These are phyloP conservation scores for Nemania abortiva DNA, from an alignment of 2,329 filamentous ascomycete species.

Conservation along the genomic window DNA sequence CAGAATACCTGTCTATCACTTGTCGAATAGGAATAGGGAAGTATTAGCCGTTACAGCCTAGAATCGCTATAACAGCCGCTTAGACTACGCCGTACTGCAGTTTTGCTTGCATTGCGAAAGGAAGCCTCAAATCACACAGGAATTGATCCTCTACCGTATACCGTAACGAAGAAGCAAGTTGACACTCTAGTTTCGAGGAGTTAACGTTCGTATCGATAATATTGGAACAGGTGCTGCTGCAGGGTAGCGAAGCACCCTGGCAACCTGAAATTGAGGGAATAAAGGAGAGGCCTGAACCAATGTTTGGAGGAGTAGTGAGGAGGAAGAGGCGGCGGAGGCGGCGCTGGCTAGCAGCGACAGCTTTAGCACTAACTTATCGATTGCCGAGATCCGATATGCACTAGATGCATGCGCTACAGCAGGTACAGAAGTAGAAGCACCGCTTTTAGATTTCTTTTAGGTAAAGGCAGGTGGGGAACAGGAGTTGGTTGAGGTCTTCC, in stretches of 20 bases:
- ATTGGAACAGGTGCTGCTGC: conserved; percentile 14
- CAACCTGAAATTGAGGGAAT: conserved; percentile 29
- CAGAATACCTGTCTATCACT: background rate
- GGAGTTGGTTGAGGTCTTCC: conserved; percentile 23
- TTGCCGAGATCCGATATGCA: conserved; percentile 32
- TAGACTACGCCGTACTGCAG: background rate
- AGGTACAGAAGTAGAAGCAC: background rate
- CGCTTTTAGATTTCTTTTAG: conserved; percentile 6
- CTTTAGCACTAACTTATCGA: conserved; percentile 30
- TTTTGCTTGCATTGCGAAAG: conserved; percentile 12
- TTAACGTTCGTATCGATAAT: conserved; percentile 16
- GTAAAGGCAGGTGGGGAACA: conserved; percentile 20
- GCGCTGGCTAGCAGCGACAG: background rate
- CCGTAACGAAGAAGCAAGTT: background rate
- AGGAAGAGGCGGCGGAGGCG: background rate
- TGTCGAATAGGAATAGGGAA: no score
- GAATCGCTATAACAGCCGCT: conserved; percentile 3
- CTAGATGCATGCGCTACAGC: background rate
- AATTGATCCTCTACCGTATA: conserved; percentile 16
- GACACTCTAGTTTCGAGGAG: conserved; percentile 1
- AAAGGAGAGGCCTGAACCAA: conserved; percentile 15
- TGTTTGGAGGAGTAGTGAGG: conserved; percentile 10
- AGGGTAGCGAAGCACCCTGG: conserved; percentile 25
- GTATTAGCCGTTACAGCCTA: conserved; percentile 12
- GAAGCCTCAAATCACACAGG: conserved; percentile 24